phyloP scores from a whole-genome alignment of 441 rosid species.

The Kokia cookei region DNA sequence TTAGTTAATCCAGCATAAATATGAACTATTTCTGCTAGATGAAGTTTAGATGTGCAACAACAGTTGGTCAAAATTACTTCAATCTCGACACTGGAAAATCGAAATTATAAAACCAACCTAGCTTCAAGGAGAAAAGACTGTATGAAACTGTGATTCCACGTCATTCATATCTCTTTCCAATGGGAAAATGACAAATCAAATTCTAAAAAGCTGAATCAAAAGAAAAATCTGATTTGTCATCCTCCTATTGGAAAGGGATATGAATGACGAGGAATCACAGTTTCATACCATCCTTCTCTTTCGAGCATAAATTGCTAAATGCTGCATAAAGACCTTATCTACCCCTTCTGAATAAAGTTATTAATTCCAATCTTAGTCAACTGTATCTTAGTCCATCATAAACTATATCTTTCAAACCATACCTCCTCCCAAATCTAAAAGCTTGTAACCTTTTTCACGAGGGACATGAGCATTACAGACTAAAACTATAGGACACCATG shows the following conservation, averaged over 20 bases:
- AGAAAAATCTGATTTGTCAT: too few species aligned
- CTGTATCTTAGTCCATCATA: not conserved
- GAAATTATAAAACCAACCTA: not conserved
- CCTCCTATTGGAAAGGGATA: too few species aligned
- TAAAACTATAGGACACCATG: not conserved
- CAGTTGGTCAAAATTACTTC: not conserved
- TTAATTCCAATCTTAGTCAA: not conserved
- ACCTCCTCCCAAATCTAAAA: not conserved
- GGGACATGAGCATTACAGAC: not conserved
- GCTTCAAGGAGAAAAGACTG: not conserved
- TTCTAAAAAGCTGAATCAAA: too few species aligned
- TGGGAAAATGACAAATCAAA: too few species aligned
- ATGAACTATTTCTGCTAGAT: not conserved
- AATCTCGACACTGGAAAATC: not conserved
- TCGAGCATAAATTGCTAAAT: not conserved
- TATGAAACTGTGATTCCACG: too few species aligned
- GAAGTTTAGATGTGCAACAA: not conserved
- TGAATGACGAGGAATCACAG: too few species aligned
- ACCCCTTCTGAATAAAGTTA: not conserved
- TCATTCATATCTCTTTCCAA: too few species aligned
- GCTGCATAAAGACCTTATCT: not conserved
- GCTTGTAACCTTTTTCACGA: too few species aligned
- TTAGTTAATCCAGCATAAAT: not conserved
- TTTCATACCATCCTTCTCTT: too few species aligned
- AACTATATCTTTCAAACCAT: not conserved